Evolutionary conservation across 1,139 yeast genomes (phyloP), one percentile per base, ranked within the genome.

Genomic region (Pichia sp.): DNA sequence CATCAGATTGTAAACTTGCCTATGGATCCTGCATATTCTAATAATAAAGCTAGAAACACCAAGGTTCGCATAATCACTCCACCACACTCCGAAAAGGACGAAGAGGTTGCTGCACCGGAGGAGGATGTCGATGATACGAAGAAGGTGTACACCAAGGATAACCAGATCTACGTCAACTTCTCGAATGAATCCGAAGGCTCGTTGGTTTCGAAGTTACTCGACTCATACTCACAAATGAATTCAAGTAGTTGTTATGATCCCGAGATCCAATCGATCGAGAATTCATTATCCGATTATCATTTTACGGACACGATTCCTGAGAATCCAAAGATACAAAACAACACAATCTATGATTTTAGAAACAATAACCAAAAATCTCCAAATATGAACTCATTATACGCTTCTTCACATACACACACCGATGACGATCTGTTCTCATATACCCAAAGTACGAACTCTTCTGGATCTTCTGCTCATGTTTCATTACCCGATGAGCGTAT

Each of bases 381-480:
- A 15, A 33, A 44, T 30, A 20, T 15, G 6, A 15, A 4, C 9
- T 44, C 46, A n/a, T 21, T 27, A 3, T 33, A 32, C 34, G 44
- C 33, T 8, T 46, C 49, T 19, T 30, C 46, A 3, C 35, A 34
- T 10, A 34, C 20, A 7, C 30, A 28, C 7, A 34, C 20, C 4
- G 27, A 38, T 4, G 34, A 34, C 24, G 50, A 51, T 15, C 19
- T 48, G n/a, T 39, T 44, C n/a, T 48, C 54, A n/a, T 20, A 10
- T 31, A 41, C 36, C 4, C 38, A 39, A 31, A 31, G 36, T 12
- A n/a, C 38, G 18, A 32, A 45, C 8, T 34, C 35, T 7, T 37
- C 47, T 12, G 31, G 28, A n/a, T 14, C 35, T 20, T 46, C 48
- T 6, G 39, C 28, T 11, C 41, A 18, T 27, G 32, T 39, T 9